phyloP scores from a whole-genome alignment of 2,329 filamentous ascomycete species.

The Metarhizium guizhouense region DNA sequence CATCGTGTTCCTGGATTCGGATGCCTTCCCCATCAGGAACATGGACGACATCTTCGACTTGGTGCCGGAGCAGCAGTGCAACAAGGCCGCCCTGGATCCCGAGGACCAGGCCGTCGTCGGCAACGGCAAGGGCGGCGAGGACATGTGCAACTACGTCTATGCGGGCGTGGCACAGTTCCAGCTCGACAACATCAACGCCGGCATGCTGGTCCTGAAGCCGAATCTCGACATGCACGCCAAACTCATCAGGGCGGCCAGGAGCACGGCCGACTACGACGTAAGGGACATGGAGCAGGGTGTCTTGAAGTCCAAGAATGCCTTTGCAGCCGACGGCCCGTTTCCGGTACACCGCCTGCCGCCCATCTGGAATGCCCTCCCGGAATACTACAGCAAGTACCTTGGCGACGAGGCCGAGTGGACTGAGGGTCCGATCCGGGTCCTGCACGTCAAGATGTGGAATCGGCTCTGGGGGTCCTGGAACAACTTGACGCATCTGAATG shows the following conservation, averaged over 20 bases:
- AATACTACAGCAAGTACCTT: not conserved
- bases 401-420: not conserved
- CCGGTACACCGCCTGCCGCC: not conserved
- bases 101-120: not conserved
- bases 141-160: constrained; percentile 3
- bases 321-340: constrained; percentile 2
- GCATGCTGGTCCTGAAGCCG: constrained; percentile 3
- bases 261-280: not conserved
- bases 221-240: constrained; percentile 3
- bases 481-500: constrained; percentile 5
- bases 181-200: constrained; percentile 3
- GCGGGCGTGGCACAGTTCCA: constrained; percentile 2
- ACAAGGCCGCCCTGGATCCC: not conserved
- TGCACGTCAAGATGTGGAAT: constrained; percentile 5
- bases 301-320: constrained; percentile 2
- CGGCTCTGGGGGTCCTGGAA: constrained; percentile 3
- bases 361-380: constrained; percentile 2
- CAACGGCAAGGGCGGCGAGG: not conserved
- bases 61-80: constrained; percentile 1
- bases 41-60: not conserved
- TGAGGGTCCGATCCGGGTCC: not conserved
- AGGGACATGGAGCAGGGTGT: constrained; percentile 2
- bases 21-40: constrained; percentile 1
- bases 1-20: constrained; percentile 2
- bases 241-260: constrained; percentile 1